These are phyloP conservation scores for Pichia californica DNA, from an alignment of 805 yeast genomes.

Conservation along the genomic window DNA sequence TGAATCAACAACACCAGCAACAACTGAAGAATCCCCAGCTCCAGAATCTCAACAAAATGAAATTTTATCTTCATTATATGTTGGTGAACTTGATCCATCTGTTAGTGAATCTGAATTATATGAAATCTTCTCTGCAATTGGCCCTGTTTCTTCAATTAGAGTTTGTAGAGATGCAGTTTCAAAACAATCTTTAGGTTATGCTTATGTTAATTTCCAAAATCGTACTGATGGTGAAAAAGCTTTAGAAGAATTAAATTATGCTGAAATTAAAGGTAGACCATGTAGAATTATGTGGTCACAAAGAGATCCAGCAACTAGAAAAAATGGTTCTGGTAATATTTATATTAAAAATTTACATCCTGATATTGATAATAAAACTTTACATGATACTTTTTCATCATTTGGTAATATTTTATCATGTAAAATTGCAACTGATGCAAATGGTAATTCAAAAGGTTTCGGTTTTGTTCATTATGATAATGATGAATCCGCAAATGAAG, in stretches of 20 bases:
- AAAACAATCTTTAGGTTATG: constrained; percentile 95
- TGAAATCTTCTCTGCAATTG: constrained; percentile 91
- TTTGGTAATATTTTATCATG: constrained; percentile 94
- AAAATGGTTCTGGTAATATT: constrained; percentile 92
- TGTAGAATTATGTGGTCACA: constrained; percentile 99
- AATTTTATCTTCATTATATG: constrained; percentile 82
- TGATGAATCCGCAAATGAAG: constrained; percentile 87
- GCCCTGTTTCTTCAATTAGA: constrained; percentile 94
- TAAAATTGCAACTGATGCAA: constrained; percentile 92
- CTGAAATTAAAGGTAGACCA: constrained; percentile 88
- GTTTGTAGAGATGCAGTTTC: constrained; percentile 98
- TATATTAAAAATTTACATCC: constrained; percentile 98
- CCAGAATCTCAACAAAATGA: constrained; percentile 42
- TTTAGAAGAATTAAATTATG: constrained; percentile 90
- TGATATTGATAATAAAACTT: constrained; percentile 96
- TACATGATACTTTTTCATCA: constrained; percentile 95
- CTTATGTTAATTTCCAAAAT: constrained; percentile 93
- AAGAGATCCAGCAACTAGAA: constrained; percentile 94
- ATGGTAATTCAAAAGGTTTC: constrained; percentile 89
- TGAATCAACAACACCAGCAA: constrained; percentile 27
- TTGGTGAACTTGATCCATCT: constrained; percentile 90
- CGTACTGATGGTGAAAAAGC: constrained; percentile 89
- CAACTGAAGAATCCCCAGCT: constrained; percentile 28
- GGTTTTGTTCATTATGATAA: constrained; percentile 97
- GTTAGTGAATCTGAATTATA: constrained; percentile 93